phyloP scores from a whole-genome alignment of 768 basidiomycete species.

The Suillus subaureus region DNA sequence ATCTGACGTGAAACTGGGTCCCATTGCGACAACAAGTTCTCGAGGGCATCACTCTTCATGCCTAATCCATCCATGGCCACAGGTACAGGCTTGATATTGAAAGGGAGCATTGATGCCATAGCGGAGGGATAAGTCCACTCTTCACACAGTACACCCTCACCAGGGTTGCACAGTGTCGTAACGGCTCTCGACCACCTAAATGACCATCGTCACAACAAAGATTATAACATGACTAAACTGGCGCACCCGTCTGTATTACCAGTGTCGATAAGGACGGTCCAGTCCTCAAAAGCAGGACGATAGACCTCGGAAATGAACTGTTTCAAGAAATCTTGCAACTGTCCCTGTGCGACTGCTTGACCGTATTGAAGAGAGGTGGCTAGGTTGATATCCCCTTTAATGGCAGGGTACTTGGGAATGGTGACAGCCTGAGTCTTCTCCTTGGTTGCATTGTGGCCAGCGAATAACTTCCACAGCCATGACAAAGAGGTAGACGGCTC shows the following conservation, averaged over 20 bases:
- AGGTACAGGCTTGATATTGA: constrained; percentile 48
- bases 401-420: constrained; percentile 61
- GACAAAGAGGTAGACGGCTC: constrained; percentile 39
- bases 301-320: constrained; percentile 37
- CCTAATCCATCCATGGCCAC: constrained; percentile 73
- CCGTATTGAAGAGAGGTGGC: constrained; percentile 73
- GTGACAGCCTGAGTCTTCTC: constrained; percentile 50
- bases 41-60: constrained; percentile 63
- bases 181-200: constrained; percentile 54
- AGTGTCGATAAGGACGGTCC: constrained; percentile 53
- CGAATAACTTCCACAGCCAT: constrained; percentile 64
- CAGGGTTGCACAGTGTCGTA: constrained; percentile 64
- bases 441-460: constrained; percentile 30
- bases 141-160: constrained; percentile 56
- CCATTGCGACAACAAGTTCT: constrained; percentile 66
- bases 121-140: constrained; percentile 83
- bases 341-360: constrained; percentile 4
- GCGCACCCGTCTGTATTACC: constrained; percentile 71
- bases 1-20: constrained; percentile 57
- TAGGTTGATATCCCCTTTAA: constrained; percentile 56
- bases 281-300: constrained; percentile 65
- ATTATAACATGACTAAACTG: constrained; percentile 14
- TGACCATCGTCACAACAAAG: constrained; percentile 14
- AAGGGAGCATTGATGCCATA: constrained; percentile 32
- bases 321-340: constrained; percentile 42